Evolutionary conservation across 805 yeast species (phyloP).

Genomic region (Candida incommunis): DNA sequence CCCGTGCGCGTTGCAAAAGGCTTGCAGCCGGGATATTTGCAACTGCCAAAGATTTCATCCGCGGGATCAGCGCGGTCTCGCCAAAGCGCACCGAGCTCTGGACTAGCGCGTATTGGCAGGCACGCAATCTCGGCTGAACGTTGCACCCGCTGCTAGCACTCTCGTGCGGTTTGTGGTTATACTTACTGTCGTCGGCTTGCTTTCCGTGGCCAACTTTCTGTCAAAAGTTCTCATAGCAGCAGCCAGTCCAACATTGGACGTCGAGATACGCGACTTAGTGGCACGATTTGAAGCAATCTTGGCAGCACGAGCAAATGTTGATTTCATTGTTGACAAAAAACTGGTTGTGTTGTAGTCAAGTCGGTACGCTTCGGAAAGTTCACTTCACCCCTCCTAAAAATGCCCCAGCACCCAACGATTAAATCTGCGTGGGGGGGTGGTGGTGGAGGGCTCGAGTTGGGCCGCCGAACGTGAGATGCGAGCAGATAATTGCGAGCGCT

Average conservation of each 20-base stretch:
- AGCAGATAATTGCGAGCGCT: too few relatives aligned
- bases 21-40: too few relatives aligned
- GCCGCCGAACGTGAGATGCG: too few relatives aligned
- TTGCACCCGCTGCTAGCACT: too few relatives aligned
- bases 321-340: slow-evolving; percentile 1
- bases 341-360: not conserved
- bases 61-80: not conserved
- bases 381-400: too few relatives aligned
- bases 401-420: not conserved
- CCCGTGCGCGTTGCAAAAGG: too few relatives aligned
- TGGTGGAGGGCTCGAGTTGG: too few relatives aligned
- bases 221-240: slow-evolving; percentile 2
- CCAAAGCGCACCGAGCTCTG: not conserved
- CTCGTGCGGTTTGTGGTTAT: too few relatives aligned
- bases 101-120: too few relatives aligned
- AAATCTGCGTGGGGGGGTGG: too few relatives aligned
- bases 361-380: not conserved
- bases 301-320: not conserved
- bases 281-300: not conserved
- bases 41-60: too few relatives aligned
- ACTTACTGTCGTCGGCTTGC: not conserved
- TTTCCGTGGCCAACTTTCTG: not conserved
- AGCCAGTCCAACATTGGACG: not conserved
- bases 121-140: too few relatives aligned
- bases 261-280: not conserved